Conservation (phyloP, 192 early-diverging fungal species). For the Podila epicladia region DNA sequence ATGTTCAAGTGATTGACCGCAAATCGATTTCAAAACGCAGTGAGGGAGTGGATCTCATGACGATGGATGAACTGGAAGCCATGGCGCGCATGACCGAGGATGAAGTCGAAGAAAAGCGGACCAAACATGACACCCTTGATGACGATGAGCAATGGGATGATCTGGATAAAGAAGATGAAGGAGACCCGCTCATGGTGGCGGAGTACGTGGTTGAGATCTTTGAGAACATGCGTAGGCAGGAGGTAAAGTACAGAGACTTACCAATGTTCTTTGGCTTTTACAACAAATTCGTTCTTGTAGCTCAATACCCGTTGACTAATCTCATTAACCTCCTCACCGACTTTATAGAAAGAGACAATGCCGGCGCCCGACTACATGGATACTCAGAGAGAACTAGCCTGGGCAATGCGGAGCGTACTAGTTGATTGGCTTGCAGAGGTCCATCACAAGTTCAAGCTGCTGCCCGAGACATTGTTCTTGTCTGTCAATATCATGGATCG, state of each 20-base stretch:
- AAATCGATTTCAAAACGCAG: no score
- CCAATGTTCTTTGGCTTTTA: not conserved
- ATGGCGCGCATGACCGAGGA: not conserved
- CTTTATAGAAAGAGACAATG: constrained; percentile 65
- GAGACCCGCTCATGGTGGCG: constrained; percentile 91
- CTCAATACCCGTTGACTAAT: not conserved
- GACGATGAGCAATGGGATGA: constrained; percentile 23
- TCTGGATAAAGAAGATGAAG: constrained; percentile 19
- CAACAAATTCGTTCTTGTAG: not conserved
- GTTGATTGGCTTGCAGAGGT: constrained; percentile 97
- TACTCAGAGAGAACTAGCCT: constrained; percentile 84
- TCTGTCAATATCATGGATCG: constrained; percentile 96
- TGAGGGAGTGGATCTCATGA: no score
- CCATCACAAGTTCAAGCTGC: constrained; percentile 88
- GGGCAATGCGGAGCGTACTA: constrained; percentile 94
- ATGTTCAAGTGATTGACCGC: no score
- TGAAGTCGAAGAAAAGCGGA: not conserved
- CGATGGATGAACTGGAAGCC: no score
- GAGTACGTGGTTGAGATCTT: constrained; percentile 97
- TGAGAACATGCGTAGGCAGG: constrained; percentile 80
- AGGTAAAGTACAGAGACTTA: constrained; percentile 54
- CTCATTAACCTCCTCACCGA: not conserved
- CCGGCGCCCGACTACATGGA: constrained; percentile 87
- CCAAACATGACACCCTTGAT: not conserved
- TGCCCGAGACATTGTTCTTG: constrained; percentile 95